Base-by-base conservation (phyloP, 2,329 filamentous ascomycete species). In the Claviceps sp. region DNA sequence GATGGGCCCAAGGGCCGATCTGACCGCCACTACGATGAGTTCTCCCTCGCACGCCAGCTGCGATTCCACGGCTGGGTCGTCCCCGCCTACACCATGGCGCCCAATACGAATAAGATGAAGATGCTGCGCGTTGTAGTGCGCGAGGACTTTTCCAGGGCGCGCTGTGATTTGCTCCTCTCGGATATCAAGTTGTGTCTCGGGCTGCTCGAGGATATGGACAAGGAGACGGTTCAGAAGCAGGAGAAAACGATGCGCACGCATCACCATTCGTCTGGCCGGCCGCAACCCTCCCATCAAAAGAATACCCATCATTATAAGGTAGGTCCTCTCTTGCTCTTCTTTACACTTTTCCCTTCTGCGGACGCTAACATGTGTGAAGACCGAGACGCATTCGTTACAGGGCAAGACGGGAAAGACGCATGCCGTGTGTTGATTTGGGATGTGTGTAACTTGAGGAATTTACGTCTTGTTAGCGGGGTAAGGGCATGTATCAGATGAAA, bases 61-160 rank as follows among this genome's bases (percentile, higher is more conserved):
- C 85, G 91, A 50, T 82, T 87, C 57, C 81, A 89, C 38, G 87
- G 88, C 44, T 97, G 91, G 91, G 85, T 96, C 34, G 87, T 96
- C 0, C 91, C 91, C 0, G 91, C 91, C 0, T 97, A 97, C 71
- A 97, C 90, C 41, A 96, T 96, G 91, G 91, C 91, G 0, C 90
- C 90, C 17, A 77, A 95, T 65, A 89, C 87, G 17, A 75, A 87
- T 52, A 74, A 82, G 57, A 76, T 96, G 63, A 94, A 95, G 77
- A 84, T 97, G 78, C 81, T 96, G 73, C 84, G 91, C 40, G 81
- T 96, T 4, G 91, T 97, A 0, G 87, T 96, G 4, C 81, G 91
- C 49, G 91, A 96, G 69, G 91, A 96, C 70, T 96, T 97, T 60
- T 87, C 82, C 47, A 83, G 85, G 66, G 82, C 76, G 59, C 78